Percentiles rank a stretch among this genome's conserved stretches.
Evolutionary conservation across 495 filamentous ascomycete species (phyloP).

Genomic region (Aspergillus panamensis): DNA sequence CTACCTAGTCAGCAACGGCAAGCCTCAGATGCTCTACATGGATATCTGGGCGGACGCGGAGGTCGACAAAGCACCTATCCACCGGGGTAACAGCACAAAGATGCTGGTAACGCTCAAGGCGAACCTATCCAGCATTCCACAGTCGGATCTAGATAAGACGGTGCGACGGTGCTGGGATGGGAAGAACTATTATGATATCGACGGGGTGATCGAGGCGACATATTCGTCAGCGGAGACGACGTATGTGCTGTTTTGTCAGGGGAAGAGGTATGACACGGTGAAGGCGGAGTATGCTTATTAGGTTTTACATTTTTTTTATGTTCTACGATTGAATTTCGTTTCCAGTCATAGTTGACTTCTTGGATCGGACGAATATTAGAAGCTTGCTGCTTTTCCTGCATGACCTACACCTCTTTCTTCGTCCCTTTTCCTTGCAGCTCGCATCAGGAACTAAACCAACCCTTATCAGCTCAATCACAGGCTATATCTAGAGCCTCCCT

Average conservation of each 20-base stretch:
- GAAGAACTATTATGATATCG: conserved; percentile 7
- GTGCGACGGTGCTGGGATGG: background rate
- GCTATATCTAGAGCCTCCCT: no score
- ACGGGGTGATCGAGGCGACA: conserved; percentile 11
- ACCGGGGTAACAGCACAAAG: conserved; percentile 1
- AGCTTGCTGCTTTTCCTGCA: no score
- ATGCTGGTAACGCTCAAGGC: conserved; percentile 9
- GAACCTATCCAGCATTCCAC: conserved; percentile 5
- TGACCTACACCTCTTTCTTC: no score
- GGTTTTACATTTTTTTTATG: background rate
- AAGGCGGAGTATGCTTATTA: conserved; percentile 17
- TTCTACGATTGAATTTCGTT: no score
- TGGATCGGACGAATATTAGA: background rate
- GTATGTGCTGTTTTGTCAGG: conserved; percentile 11
- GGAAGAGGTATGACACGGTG: conserved; percentile 11
- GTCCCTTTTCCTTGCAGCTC: no score
- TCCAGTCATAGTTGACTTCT: background rate
- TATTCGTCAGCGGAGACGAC: conserved; percentile 9
- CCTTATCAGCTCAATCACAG: no score
- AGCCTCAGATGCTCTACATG: conserved; percentile 1
- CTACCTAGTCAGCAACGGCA: background rate
- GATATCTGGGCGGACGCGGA: conserved; percentile 7
- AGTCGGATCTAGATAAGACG: conserved; percentile 5
- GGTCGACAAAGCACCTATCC: background rate
- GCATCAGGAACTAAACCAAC: no score